Evolutionary conservation across 495 filamentous ascomycete genomes (phyloP).

Genomic region (Schizothecium vesticola): DNA sequence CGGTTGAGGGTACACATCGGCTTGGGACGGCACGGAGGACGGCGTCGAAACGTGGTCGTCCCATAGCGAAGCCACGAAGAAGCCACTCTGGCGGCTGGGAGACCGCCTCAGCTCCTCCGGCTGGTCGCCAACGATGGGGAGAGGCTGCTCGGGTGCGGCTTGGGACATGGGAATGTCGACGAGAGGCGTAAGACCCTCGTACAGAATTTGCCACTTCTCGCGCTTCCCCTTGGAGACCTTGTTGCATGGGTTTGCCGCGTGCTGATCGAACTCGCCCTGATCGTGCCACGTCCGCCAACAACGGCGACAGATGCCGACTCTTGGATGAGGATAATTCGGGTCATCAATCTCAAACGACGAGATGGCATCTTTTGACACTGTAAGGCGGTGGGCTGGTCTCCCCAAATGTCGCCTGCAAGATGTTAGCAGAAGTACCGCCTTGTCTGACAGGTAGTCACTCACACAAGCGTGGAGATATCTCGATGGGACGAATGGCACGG

Average conservation of each 20-base stretch:
- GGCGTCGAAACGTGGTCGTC: slow-evolving; percentile 1
- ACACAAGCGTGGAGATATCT: slow-evolving; percentile 35
- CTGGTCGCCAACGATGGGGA: not conserved
- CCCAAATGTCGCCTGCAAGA: slow-evolving; percentile 26
- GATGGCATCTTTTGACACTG: slow-evolving; percentile 22
- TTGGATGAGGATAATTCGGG: slow-evolving; percentile 20
- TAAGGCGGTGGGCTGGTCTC: slow-evolving; percentile 28
- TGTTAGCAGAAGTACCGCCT: slow-evolving; percentile 3
- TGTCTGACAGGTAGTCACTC: slow-evolving; percentile 5
- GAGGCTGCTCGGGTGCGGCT: not conserved
- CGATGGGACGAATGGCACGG: slow-evolving; percentile 32
- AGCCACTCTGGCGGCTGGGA: slow-evolving; percentile 1
- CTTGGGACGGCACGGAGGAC: slow-evolving; percentile 10
- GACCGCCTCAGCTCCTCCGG: slow-evolving; percentile 4
- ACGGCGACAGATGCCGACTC: slow-evolving; percentile 26
- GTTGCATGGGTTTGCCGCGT: slow-evolving; percentile 19
- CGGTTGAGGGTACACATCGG: not conserved
- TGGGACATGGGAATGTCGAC: not conserved
- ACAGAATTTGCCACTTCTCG: slow-evolving; percentile 32
- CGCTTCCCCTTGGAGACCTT: slow-evolving; percentile 32
- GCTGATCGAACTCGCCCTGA: slow-evolving; percentile 18
- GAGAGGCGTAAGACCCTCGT: slow-evolving; percentile 27
- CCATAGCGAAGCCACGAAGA: not conserved
- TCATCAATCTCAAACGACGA: slow-evolving; percentile 30
- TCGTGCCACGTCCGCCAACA: slow-evolving; percentile 27